These are phyloP conservation scores for Cercospora brassicicola DNA, from an alignment of 2,329 filamentous ascomycete genomes.

Conservation along the genomic window DNA sequence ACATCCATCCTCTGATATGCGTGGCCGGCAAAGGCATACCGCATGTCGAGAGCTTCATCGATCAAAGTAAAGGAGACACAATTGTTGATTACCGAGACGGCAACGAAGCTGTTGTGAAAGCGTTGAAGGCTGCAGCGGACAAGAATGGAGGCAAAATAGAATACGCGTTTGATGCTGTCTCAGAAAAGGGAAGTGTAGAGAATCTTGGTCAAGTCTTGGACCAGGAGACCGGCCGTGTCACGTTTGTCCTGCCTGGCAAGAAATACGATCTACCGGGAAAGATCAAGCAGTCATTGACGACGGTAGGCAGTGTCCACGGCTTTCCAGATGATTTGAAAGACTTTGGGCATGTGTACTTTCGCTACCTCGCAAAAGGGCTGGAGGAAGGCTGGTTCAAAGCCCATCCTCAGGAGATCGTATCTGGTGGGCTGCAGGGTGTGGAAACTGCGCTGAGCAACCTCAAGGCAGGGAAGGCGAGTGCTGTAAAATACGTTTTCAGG, in stretches of 20 bases:
- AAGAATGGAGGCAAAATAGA: slow-evolving; percentile 26
- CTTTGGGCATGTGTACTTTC: slow-evolving; percentile 39
- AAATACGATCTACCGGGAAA: slow-evolving; percentile 46
- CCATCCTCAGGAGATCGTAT: slow-evolving; percentile 51
- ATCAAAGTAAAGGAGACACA: slow-evolving; percentile 56
- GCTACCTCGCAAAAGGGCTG: slow-evolving; percentile 38
- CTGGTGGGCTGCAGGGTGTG: slow-evolving; percentile 57
- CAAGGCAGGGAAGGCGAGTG: slow-evolving; percentile 61
- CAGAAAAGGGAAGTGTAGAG: slow-evolving; percentile 36
- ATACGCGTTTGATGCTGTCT: slow-evolving; percentile 39
- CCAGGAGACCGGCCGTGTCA: slow-evolving; percentile 35
- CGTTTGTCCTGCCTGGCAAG: slow-evolving; percentile 39
- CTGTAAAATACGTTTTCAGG: slow-evolving; percentile 63
- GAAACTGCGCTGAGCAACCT: slow-evolving; percentile 56
- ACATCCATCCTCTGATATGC: slow-evolving; percentile 63
- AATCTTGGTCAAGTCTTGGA: slow-evolving; percentile 45
- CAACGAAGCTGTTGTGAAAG: slow-evolving; percentile 35
- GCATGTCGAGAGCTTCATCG: slow-evolving; percentile 56
- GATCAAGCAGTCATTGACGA: slow-evolving; percentile 44
- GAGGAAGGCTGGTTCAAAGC: slow-evolving; percentile 41
- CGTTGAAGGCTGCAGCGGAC: slow-evolving; percentile 33
- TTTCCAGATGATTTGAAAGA: slow-evolving; percentile 36
- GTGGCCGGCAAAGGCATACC: slow-evolving; percentile 56
- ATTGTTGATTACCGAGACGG: slow-evolving; percentile 60
- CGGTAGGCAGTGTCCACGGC: slow-evolving; percentile 36